These are phyloP conservation scores for Brassica incana DNA, from an alignment of 345 rosid genomes.

Conservation along the genomic window DNA sequence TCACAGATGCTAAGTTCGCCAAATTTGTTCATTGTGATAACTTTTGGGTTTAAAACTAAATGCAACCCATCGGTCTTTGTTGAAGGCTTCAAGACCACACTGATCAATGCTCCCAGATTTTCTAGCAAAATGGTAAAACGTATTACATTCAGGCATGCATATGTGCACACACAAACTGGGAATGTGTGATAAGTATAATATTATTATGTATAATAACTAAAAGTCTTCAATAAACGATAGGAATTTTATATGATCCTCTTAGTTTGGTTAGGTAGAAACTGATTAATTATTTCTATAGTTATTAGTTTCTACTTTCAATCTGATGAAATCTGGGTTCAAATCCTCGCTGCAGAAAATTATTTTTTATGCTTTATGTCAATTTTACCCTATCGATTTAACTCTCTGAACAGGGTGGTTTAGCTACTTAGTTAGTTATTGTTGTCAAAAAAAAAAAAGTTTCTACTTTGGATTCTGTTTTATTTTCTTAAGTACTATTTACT, in stretches of 20 bases:
- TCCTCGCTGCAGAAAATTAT: too few relatives aligned
- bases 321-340: too few relatives aligned
- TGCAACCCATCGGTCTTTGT: conserved; percentile 3
- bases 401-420: too few relatives aligned
- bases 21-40: conserved; percentile 4
- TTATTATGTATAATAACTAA: neutral
- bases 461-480: neutral
- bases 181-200: neutral
- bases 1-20: conserved; percentile 20
- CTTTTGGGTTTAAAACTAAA: neutral
- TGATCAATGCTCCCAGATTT: conserved; percentile 10
- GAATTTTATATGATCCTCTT: neutral
- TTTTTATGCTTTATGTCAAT: too few relatives aligned
- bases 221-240: neutral
- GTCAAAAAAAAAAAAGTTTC: neutral
- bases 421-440: too few relatives aligned
- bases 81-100: neutral
- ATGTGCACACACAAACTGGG: neutral
- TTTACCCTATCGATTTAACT: too few relatives aligned
- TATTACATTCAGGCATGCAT: neutral
- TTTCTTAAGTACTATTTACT: neutral
- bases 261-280: neutral
- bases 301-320: neutral
- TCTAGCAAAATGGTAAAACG: conserved; percentile 10
- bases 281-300: neutral